phyloP scores from a whole-genome alignment of 1,284 basidiomycete genomes.

The Sanghuangporus sanghuang region DNA sequence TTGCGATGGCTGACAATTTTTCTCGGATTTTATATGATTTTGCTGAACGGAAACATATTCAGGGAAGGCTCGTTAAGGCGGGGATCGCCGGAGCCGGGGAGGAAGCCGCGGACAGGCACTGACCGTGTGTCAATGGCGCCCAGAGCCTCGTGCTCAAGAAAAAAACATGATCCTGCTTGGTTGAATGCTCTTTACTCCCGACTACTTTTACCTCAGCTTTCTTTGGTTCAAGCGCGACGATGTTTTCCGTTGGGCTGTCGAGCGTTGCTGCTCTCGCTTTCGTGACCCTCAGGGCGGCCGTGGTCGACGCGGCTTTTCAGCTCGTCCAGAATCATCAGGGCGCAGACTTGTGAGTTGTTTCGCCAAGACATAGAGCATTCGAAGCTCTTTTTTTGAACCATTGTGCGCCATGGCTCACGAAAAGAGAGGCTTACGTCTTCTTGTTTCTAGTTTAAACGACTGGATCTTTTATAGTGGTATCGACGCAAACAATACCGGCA shows the following conservation, averaged over 20 bases:
- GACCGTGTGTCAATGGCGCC: not conserved
- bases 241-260: not conserved
- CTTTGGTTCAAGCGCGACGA: not conserved
- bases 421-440: not conserved
- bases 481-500: slow-evolving; percentile 18
- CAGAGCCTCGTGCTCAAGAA: not conserved
- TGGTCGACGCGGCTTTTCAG: slow-evolving; percentile 2
- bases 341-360: slow-evolving; percentile 7
- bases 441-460: slow-evolving; percentile 10
- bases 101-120: not conserved
- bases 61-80: not conserved
- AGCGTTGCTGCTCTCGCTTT: not conserved
- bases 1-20: not conserved
- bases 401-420: not conserved
- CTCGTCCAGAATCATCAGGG: slow-evolving; percentile 9
- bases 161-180: not conserved
- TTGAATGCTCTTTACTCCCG: not conserved
- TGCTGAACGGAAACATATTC: not conserved
- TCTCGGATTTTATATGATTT: not conserved
- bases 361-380: not conserved
- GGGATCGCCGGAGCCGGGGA: not conserved
- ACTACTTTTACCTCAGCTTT: not conserved
- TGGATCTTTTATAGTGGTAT: slow-evolving; percentile 18
- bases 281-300: not conserved
- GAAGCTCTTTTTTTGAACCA: not conserved